Percentiles rank a stretch among this genome's conserved stretches.
These are phyloP conservation scores for Clausena lansium DNA, from an alignment of 345 rosid genomes.

Conservation along the genomic window DNA sequence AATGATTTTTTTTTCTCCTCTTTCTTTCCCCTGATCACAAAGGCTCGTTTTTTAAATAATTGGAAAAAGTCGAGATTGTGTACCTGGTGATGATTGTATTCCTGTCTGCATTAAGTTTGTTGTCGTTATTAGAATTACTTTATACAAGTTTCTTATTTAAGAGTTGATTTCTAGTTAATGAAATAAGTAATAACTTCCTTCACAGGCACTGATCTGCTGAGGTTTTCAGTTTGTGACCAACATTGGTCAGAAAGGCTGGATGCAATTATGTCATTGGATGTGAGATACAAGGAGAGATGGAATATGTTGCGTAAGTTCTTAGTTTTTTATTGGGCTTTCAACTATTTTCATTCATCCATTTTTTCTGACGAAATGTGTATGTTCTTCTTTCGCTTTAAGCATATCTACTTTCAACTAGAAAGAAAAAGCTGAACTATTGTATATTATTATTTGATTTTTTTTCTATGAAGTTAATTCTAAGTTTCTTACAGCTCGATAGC, in stretches of 20 bases:
- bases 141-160: no score
- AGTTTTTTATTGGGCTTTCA: not conserved
- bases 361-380: not conserved
- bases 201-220: conserved; percentile 47
- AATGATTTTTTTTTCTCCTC: not conserved
- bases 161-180: not conserved
- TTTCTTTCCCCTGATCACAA: not conserved
- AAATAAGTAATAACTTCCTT: conserved; percentile 15
- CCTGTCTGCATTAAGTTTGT: no score
- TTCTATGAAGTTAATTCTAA: not conserved
- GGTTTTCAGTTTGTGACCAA: conserved; percentile 49
- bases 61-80: no score
- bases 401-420: not conserved
- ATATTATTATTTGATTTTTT: conserved; percentile 12
- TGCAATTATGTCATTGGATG: conserved; percentile 52
- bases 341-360: not conserved
- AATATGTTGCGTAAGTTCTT: conserved; percentile 43
- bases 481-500: not conserved
- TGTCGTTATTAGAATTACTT: no score
- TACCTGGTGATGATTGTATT: no score
- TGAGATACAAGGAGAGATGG: conserved; percentile 57
- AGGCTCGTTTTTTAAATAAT: not conserved
- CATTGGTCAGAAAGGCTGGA: conserved; percentile 47
- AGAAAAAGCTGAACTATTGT: conserved; percentile 6
- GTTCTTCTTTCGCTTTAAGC: no score